Evolutionary conservation across 129 eudicot genomes (phyloP).

Genomic region (Silybum marianum): DNA sequence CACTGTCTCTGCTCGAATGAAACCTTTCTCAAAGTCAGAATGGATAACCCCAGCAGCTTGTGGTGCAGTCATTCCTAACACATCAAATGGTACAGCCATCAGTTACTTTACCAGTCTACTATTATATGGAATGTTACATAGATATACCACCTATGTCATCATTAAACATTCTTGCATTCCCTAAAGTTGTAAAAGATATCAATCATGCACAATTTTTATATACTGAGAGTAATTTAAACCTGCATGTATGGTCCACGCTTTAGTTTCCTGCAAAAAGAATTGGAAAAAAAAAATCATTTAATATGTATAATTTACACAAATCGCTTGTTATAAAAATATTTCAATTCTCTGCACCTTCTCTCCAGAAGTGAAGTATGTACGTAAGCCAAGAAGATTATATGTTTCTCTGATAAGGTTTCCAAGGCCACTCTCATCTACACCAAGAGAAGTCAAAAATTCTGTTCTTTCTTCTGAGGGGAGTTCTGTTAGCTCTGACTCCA

Average conservation of each 20-base stretch:
- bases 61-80: constrained; percentile 97
- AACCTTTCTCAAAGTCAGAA: constrained; percentile 98
- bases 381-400: constrained; percentile 86
- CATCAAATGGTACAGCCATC: constrained; percentile 20
- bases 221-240: constrained; percentile 43
- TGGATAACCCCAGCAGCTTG: constrained; percentile 99
- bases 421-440: constrained; percentile 89
- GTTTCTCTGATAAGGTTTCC: constrained; percentile 96
- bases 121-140: neutral
- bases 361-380: constrained; percentile 95
- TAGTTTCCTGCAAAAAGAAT: constrained; percentile 65
- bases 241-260: constrained; percentile 97
- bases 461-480: constrained; percentile 87
- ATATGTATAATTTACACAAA: constrained; percentile 1
- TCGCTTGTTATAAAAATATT: neutral
- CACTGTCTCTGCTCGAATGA: constrained; percentile 98
- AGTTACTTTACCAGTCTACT: constrained; percentile 11
- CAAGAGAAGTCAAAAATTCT: constrained; percentile 86
- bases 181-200: constrained; percentile 1
- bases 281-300: constrained; percentile 11
- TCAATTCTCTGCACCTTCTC: constrained; percentile 61
- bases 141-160: neutral
- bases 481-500: constrained; percentile 92
- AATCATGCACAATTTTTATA: neutral
- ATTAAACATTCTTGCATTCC: neutral